Percentiles rank a stretch among this genome's conserved stretches.
These are phyloP conservation scores for Beauveria brongniartii DNA, from an alignment of 2,329 filamentous ascomycete genomes.

Conservation along the genomic window DNA sequence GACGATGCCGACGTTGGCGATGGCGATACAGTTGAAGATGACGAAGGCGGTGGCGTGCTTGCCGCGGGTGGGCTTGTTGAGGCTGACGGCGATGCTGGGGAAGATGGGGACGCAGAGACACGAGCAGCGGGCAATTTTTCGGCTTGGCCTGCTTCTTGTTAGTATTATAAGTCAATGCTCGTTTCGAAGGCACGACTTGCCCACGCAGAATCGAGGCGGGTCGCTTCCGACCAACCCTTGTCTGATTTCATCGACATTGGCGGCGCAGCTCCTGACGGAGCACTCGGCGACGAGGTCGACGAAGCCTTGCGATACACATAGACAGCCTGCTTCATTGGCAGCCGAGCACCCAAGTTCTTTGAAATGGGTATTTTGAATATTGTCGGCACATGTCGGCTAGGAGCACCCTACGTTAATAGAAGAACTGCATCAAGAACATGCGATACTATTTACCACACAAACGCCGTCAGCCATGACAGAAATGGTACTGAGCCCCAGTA, in stretches of 20 bases:
- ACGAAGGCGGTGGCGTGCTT: not conserved
- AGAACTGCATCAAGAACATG: not conserved
- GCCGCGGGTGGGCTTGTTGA: not conserved
- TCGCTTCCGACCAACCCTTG: constrained; percentile 12
- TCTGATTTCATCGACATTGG: constrained; percentile 16
- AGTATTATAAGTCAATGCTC: not conserved
- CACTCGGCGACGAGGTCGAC: constrained; percentile 33
- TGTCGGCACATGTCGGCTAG: constrained; percentile 17
- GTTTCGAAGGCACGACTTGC: constrained; percentile 16
- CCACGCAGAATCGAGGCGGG: not conserved
- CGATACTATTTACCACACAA: not conserved
- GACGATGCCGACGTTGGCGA: constrained; percentile 8
- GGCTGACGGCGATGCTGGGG: not conserved
- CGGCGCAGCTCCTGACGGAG: constrained; percentile 21
- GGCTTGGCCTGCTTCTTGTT: not conserved
- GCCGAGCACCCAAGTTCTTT: constrained; percentile 18
- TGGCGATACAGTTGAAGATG: not conserved
- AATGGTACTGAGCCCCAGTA: not conserved
- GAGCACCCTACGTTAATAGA: not conserved
- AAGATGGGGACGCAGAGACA: not conserved
- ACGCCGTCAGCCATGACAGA: not conserved
- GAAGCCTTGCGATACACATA: constrained; percentile 31
- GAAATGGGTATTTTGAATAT: constrained; percentile 5
- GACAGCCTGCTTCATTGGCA: constrained; percentile 27
- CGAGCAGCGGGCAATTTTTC: not conserved